These are phyloP conservation scores for Arxiozyma heterogenica DNA, from an alignment of 1,139 yeast species.

Conservation along the genomic window DNA sequence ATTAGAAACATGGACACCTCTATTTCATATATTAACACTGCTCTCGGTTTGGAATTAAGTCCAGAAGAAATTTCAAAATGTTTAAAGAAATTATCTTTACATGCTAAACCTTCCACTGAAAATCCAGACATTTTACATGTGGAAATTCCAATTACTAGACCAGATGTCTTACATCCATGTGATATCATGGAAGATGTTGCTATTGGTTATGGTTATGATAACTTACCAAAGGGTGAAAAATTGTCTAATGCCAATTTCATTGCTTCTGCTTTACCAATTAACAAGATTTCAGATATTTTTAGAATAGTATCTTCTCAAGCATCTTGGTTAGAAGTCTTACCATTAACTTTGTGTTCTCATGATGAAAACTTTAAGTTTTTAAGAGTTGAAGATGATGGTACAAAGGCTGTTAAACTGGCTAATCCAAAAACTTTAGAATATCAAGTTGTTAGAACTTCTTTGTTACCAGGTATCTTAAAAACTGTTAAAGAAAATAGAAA, in stretches of 20 bases:
- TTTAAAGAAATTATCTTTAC: constrained; percentile 73
- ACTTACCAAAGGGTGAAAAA: constrained; percentile 74
- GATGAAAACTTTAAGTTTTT: constrained; percentile 91
- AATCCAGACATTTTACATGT: constrained; percentile 56
- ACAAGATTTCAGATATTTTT: constrained; percentile 82
- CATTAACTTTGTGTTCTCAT: constrained; percentile 89
- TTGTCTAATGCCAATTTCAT: constrained; percentile 64
- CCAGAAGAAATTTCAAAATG: constrained; percentile 61
- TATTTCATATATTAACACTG: constrained; percentile 78
- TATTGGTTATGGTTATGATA: constrained; percentile 90
- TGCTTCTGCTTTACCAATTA: constrained; percentile 83
- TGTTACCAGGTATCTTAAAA: constrained; percentile 89
- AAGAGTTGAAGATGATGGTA: constrained; percentile 64
- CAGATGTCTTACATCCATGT: constrained; percentile 94
- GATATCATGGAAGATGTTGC: constrained; percentile 99
- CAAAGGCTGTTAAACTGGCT: constrained; percentile 76
- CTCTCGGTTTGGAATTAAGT: constrained; percentile 69
- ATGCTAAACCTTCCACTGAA: constrained; percentile 45
- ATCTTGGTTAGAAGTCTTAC: constrained; percentile 94
- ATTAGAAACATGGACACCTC: constrained; percentile 70
- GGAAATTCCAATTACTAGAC: constrained; percentile 81
- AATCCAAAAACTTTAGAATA: constrained; percentile 96
- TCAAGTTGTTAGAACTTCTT: constrained; percentile 93
- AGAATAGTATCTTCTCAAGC: constrained; percentile 89
- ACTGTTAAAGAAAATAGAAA: constrained; percentile 94